Percentiles rank a stretch among this genome's conserved stretches.
These are phyloP conservation scores for Zymoseptoria pseudotritici DNA, from an alignment of 2,329 filamentous ascomycete species.

Conservation along the genomic window DNA sequence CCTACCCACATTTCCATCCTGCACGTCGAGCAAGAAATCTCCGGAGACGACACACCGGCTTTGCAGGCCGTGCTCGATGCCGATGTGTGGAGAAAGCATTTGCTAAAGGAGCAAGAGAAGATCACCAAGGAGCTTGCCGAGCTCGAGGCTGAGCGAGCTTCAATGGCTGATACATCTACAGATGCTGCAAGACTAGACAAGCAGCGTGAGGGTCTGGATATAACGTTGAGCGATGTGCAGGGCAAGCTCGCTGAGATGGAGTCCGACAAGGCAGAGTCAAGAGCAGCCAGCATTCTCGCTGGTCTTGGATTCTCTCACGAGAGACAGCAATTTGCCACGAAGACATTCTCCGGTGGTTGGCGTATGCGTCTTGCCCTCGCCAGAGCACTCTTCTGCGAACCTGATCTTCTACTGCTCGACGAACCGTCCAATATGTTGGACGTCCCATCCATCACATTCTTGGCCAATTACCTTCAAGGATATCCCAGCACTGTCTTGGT, in stretches of 20 bases:
- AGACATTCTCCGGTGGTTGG: conserved; percentile 99
- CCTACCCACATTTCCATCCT: conserved; percentile 97
- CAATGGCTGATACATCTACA: conserved; percentile 82
- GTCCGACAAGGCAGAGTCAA: conserved; percentile 92
- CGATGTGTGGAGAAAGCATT: conserved; percentile 95
- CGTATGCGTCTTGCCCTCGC: conserved; percentile 95
- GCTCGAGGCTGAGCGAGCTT: conserved; percentile 68
- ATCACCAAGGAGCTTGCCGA: conserved; percentile 67
- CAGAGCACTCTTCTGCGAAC: conserved; percentile 93
- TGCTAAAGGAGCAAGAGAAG: conserved; percentile 83
- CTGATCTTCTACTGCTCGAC: conserved; percentile 89
- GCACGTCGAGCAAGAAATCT: conserved; percentile 98
- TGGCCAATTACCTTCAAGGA: conserved; percentile 86
- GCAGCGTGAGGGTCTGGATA: conserved; percentile 83
- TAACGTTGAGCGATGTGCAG: conserved; percentile 85
- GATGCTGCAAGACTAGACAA: conserved; percentile 80
- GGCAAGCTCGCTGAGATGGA: conserved; percentile 95
- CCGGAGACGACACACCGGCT: conserved; percentile 88
- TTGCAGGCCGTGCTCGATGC: conserved; percentile 93
- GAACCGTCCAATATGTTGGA: conserved; percentile 99
- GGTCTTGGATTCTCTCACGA: conserved; percentile 95
- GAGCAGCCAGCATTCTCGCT: conserved; percentile 90
- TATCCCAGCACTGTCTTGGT: conserved; percentile 95
- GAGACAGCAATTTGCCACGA: conserved; percentile 85
- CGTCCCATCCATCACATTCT: conserved; percentile 97